Evolutionary conservation across 148 eudicot species (phyloP), one percentile per base, ranked within the genome.

Genomic region (Diospyros kaki): DNA sequence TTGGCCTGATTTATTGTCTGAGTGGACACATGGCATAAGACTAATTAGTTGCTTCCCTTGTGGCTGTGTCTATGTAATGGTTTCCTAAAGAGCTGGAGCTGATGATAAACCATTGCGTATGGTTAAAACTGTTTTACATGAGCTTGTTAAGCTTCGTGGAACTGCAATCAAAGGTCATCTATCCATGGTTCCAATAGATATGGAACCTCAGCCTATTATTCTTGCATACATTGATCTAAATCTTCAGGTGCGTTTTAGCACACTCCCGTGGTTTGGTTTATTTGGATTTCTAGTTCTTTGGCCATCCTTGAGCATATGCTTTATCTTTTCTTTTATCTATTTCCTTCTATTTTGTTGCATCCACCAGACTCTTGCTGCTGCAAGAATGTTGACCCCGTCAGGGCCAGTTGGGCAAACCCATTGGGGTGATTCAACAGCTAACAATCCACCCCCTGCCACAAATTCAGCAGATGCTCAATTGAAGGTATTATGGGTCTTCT

Each of bases 31-130:
- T 75, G 18, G 12, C 44, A 38, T 66, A 14, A 54, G 17, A 71
- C 66, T 17, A 66, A 18, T 18, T 56, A 56, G 44, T n/a, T 14
- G 73, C 60, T 46, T 73, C 48, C 28, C 46, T 28, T 28, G 28
- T 28, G 28, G 28, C 28, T 28, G 28, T 0, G 28, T 14, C 42
- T 68, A 14, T 39, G 1, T 69, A 12, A 53, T 14, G 4, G 65
- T 59, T 58, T 80, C 46, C 55, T 50, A 43, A 76, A 94, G 99
- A 83, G 99, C 99, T 62, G 98, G 99, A 76, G 97, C 99, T 66
- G 99, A 96, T 88, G 99, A 96, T 79, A 96, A 93, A 53, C 98
- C 99, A 39, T 83, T 96, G 79, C 97, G 98, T 44, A 96, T 96
- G 98, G 99, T 93, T 17, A 96, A 93, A 91, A 96, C 99, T 64